Evolutionary conservation across 371 early-diverging fungal genomes (phyloP).

Genomic region (Mucor indicus): DNA sequence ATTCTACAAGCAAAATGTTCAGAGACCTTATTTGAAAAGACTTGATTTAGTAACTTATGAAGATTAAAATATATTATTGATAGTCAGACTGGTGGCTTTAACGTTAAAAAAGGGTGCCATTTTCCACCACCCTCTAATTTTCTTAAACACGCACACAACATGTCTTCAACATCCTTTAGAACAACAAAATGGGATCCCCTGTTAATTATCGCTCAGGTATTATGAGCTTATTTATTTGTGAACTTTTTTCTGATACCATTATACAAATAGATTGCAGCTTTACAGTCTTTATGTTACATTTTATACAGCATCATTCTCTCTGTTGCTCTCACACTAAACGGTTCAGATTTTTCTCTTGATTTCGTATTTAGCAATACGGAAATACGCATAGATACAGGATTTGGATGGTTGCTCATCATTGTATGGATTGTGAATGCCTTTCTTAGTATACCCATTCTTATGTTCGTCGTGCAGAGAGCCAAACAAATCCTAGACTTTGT

Average conservation of each 20-base stretch:
- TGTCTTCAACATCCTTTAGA: constrained; percentile 39
- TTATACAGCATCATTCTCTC: constrained; percentile 54
- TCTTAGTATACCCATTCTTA: constrained; percentile 45
- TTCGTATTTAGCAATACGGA: constrained; percentile 62
- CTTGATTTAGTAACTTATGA: too few species aligned
- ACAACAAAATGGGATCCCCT: constrained; percentile 48
- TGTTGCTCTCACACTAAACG: constrained; percentile 57
- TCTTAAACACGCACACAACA: too few species aligned
- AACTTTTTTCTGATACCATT: background rate
- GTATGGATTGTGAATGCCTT: constrained; percentile 66
- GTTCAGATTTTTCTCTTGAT: constrained; percentile 62
- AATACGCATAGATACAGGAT: constrained; percentile 64
- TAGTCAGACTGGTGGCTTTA: too few species aligned
- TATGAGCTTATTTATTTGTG: background rate
- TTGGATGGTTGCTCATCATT: constrained; percentile 71
- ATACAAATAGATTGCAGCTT: constrained; percentile 45
- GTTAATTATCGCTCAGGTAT: constrained; percentile 44
- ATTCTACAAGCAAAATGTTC: too few species aligned
- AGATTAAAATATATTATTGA: too few species aligned
- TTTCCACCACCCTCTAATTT: too few species aligned
- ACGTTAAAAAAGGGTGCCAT: too few species aligned
- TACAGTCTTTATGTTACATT: constrained; percentile 65
- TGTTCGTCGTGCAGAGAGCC: constrained; percentile 77
- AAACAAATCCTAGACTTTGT: constrained; percentile 80
- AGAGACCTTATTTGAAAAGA: too few species aligned